Evolutionary conservation across 2,329 filamentous ascomycete genomes (phyloP).

Genomic region (Xylaria sp.): DNA sequence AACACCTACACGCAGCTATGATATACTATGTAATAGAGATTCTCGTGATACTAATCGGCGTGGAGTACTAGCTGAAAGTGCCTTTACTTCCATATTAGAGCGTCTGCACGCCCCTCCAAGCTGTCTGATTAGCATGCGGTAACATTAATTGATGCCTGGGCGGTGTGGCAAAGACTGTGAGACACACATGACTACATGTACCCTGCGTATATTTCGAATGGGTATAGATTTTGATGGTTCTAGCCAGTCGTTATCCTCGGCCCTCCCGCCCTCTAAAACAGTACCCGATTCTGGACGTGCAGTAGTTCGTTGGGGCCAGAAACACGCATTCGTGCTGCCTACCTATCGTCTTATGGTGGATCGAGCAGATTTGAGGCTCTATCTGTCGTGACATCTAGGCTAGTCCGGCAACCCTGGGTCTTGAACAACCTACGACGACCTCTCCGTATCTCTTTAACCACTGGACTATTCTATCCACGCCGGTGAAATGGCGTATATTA

Average conservation of each 20-base stretch:
- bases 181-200: neutral
- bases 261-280: neutral
- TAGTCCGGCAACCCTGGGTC: too few species aligned
- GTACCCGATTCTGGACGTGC: neutral
- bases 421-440: too few species aligned
- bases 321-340: neutral
- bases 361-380: neutral
- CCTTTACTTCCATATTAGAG: too few species aligned
- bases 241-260: neutral
- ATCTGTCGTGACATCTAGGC: neutral
- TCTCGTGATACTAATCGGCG: neutral
- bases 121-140: neutral
- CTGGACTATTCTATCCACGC: too few species aligned
- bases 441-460: too few species aligned
- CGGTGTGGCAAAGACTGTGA: neutral
- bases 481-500: too few species aligned
- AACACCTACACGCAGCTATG: neutral
- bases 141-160: neutral
- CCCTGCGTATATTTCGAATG: neutral
- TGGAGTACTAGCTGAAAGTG: neutral
- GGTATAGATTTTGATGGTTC: neutral
- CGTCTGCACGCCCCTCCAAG: neutral
- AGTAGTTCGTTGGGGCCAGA: neutral
- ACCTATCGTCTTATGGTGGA: too few species aligned
- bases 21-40: neutral